Conservation (phyloP, 129 eudicot genomes). For the Artemisia argyi region DNA sequence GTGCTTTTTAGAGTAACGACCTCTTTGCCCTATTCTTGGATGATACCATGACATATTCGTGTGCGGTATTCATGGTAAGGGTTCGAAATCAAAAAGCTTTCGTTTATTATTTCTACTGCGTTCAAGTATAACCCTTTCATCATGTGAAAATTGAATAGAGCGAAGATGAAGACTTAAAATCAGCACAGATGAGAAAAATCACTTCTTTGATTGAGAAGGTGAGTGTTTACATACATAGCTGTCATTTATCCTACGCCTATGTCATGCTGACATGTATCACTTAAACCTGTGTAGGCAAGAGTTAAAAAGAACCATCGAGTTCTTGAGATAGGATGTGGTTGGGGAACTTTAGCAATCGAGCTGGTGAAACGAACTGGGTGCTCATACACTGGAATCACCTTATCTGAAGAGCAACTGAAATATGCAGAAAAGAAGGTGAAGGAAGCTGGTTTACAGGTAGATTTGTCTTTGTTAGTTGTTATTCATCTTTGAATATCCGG, state of each 20-base stretch:
- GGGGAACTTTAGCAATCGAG: too few species aligned
- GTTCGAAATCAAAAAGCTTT: background rate
- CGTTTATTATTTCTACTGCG: background rate
- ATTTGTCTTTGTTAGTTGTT: background rate
- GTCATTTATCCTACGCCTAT: too few species aligned
- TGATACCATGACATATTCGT: constrained; percentile 82
- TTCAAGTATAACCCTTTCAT: background rate
- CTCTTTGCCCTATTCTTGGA: constrained; percentile 77
- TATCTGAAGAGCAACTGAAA: constrained; percentile 77
- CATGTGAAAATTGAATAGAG: constrained; percentile 23
- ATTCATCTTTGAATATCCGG: background rate
- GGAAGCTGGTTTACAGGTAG: constrained; percentile 89
- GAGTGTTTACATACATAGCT: too few species aligned
- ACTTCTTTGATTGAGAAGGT: constrained; percentile 63
- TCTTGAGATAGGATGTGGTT: too few species aligned
- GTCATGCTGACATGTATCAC: too few species aligned
- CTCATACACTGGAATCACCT: constrained; percentile 85
- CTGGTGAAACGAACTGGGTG: constrained; percentile 81
- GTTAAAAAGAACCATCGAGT: too few species aligned
- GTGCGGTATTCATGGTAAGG: constrained; percentile 72
- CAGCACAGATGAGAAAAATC: constrained; percentile 71
- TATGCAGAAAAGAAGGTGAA: constrained; percentile 78
- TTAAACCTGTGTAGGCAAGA: too few species aligned
- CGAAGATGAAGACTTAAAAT: constrained; percentile 59
- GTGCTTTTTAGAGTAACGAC: constrained; percentile 57